Conservation (phyloP, 1,139 yeast genomes). For the Starmera stellimalicola region DNA sequence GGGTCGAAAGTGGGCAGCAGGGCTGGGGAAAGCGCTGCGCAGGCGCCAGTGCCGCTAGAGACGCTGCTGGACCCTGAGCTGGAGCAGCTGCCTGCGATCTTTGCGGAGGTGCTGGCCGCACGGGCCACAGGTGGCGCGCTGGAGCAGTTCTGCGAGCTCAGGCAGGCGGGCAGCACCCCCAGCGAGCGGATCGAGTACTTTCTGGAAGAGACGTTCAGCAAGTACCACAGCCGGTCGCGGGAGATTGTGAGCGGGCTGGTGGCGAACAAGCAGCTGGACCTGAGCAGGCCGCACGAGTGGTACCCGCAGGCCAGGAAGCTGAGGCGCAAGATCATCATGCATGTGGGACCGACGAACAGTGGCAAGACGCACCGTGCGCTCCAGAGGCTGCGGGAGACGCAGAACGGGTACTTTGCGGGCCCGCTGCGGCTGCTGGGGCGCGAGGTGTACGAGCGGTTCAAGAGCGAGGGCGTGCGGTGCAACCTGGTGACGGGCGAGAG, state of each 20-base stretch:
- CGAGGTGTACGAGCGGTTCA: slow-evolving; percentile 80
- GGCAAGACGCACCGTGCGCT: slow-evolving; percentile 92
- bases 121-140: no score
- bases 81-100: no score
- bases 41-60: no score
- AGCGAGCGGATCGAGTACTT: neutral
- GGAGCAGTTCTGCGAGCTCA: no score
- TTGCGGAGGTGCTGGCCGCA: no score
- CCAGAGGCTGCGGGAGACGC: slow-evolving; percentile 52
- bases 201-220: neutral
- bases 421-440: slow-evolving; percentile 86
- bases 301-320: slow-evolving; percentile 79
- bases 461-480: slow-evolving; percentile 55
- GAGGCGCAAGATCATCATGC: slow-evolving; percentile 73
- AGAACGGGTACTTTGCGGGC: slow-evolving; percentile 90
- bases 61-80: no score
- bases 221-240: neutral
- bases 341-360: slow-evolving; percentile 94
- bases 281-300: slow-evolving; percentile 76
- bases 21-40: no score
- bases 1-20: no score
- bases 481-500: slow-evolving; percentile 94
- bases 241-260: neutral
- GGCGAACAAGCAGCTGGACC: slow-evolving; percentile 25
- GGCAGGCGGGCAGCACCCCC: no score